A percentile compares a stretch with the other conserved stretches of the same genome.
These are phyloP conservation scores for Pachysandra terminalis DNA, from an alignment of 164 flowering plant species.

Conservation along the genomic window DNA sequence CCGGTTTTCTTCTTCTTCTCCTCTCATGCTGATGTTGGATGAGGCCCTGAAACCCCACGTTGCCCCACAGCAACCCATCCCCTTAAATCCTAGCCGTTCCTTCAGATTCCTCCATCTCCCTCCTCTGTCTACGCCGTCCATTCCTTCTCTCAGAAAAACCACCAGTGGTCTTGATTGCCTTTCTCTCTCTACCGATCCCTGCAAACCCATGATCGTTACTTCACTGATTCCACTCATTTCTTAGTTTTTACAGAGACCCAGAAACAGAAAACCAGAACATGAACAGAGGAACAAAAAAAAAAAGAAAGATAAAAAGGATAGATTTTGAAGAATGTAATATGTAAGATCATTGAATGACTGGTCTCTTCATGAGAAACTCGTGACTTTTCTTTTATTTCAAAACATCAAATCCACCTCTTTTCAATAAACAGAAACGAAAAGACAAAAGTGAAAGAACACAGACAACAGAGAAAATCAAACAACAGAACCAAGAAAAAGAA, in stretches of 20 bases:
- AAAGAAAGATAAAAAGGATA: no score
- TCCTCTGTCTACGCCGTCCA: constrained; percentile 41
- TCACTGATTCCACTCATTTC: background rate
- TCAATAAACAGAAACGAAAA: background rate
- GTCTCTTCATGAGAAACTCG: background rate
- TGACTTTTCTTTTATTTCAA: background rate
- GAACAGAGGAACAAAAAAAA: no score
- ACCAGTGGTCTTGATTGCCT: constrained; percentile 30
- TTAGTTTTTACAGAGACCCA: no score
- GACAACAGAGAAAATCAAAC: no score
- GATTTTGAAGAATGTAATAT: no score
- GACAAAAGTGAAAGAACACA: no score
- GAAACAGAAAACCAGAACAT: no score
- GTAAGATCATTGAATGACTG: no score
- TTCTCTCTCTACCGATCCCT: constrained; percentile 30
- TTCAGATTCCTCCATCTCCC: constrained; percentile 38
- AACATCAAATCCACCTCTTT: background rate
- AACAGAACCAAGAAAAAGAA: no score
- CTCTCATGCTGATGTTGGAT: constrained; percentile 28
- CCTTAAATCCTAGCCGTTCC: constrained; percentile 51
- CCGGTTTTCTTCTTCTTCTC: constrained; percentile 28
- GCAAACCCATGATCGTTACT: constrained; percentile 13
- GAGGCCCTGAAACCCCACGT: constrained; percentile 41
- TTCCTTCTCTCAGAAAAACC: constrained; percentile 35
- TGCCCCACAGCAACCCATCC: constrained; percentile 61